Evolutionary conservation across 2,329 filamentous ascomycete species (phyloP), one percentile per base, ranked within the genome.

Genomic region (Calcarisporium arbuscula): DNA sequence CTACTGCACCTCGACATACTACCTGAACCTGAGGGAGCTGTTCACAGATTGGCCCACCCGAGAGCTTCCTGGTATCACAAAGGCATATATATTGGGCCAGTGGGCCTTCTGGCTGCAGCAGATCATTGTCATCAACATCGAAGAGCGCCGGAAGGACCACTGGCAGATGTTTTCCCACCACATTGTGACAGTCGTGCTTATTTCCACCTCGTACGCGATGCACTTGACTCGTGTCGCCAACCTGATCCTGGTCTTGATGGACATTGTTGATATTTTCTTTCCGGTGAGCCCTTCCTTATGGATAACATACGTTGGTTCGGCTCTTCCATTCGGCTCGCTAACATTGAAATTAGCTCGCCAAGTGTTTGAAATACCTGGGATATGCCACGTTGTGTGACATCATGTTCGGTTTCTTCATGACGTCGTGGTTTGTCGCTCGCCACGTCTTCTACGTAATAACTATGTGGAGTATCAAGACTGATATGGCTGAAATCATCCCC

Each of bases 101-200:
- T 83, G 89, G 61, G 80, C 83, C 18, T 95, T 95, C 60, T 95
- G 87, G 83, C 61, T 95, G 32, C 90, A 96, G 63, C 88, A 95
- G 63, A 83, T 95, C 45, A 68, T 95, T 20, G 86, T 95, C 37
- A 85, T 96, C 56, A 83, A 95, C 61, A 88, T 96, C 39, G 92
- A 96, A 61, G 85, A 94, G 63, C 78, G 83, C 47, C 77, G 90
- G 51, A 96, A 95, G 64, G 90, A 96, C 51, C 83, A 95, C 61
- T 84, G 79, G 66, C 89, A 96, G 62, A 96, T 96, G 92, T 78
- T 96, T 47, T 81, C 79, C 12, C 90, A 96, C 60, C 92, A 96
- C 63, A 75, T 95, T 54, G 80, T 95, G 56, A 96, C 90, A 14
- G 85, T 80, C 52, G 67, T 70, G 6, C 76, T 96, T 28, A 80